A percentile compares a stretch with the other conserved stretches of the same genome.
Conservation (phyloP, 2,329 filamentous ascomycete species). For the Rugonectria rugulosa region DNA sequence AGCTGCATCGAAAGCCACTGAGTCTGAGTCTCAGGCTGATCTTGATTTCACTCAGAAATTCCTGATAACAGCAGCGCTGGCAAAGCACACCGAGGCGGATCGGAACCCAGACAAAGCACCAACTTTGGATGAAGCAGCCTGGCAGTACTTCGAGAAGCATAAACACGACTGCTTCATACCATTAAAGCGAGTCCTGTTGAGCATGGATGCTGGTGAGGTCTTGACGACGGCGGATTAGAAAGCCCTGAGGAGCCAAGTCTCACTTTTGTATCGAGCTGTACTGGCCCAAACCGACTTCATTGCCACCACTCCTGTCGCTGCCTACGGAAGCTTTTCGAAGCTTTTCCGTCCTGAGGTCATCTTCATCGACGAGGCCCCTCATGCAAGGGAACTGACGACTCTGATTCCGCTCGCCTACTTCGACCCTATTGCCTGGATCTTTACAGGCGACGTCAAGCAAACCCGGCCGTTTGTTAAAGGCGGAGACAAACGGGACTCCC, state of each 20-base stretch:
- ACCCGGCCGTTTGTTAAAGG: constrained; percentile 52
- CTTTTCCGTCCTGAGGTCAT: constrained; percentile 83
- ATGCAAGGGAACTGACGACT: constrained; percentile 54
- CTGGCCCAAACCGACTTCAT: constrained; percentile 52
- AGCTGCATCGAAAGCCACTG: neutral
- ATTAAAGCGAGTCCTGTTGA: constrained; percentile 47
- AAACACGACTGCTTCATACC: constrained; percentile 41
- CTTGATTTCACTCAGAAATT: constrained; percentile 49
- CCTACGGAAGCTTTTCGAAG: constrained; percentile 45
- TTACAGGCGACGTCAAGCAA: constrained; percentile 55
- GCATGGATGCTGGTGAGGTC: constrained; percentile 39
- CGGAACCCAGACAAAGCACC: constrained; percentile 42
- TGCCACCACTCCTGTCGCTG: constrained; percentile 55
- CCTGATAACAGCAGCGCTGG: constrained; percentile 38
- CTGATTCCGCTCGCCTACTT: constrained; percentile 55
- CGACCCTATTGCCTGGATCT: constrained; percentile 52
- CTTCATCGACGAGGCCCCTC: constrained; percentile 77
- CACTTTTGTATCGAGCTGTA: constrained; percentile 48
- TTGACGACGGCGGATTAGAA: constrained; percentile 39
- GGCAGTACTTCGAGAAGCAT: constrained; percentile 48
- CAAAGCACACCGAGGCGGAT: constrained; percentile 18
- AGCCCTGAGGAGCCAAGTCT: constrained; percentile 42
- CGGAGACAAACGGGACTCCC: constrained; percentile 23
- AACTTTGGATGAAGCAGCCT: constrained; percentile 53
- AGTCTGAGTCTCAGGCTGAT: neutral